Base-by-base conservation (phyloP, 805 yeast genomes). In the Candida maltosa region DNA sequence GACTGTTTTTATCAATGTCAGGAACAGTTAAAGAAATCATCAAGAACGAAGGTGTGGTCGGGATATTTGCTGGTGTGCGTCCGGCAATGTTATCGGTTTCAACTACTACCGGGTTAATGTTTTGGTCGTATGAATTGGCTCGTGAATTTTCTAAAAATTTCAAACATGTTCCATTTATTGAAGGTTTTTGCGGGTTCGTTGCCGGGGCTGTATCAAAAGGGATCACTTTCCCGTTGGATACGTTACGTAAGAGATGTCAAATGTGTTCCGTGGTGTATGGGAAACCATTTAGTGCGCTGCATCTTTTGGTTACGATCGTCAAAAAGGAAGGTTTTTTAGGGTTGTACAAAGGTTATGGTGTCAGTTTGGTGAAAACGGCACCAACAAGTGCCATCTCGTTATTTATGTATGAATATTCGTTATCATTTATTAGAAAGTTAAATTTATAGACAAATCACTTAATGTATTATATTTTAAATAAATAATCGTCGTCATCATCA, bases 151-250 rank as follows among this genome's bases (percentile, higher is more conserved):
- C 62, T 6, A 45, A 32, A 17, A 45, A 52, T 22, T 56, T 52
- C 32, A 41, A 47, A 3, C 40, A 47, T 12, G 35, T 69, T 4
- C 72, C 74, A 3, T 56, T 60, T 18, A 47, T 69, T 21, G 81
- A 79, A 46, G 77, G 80, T 5, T 39, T 74, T 23, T 75, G 91
- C 54, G 83, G 96, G 29, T 63, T 87, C 25, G 32, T 77, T 0
- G 95, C 96, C 0, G 97, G 97, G 0, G 66, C 78, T 0, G 45
- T 77, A 3, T 75, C 95, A 9, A 93, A 93, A 55, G 73, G 79
- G 0, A 44, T 78, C 0, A 80, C 87, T 0, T 93, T 87, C 57
- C 98, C 98, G 0, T 54, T 93, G 29, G 98, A 93, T 55, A 77
- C 95, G 0, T 54, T 89, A 2, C 68, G 96, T 16, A 79, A 87